Evolutionary conservation across 352 stramenopile genomes (phyloP).

Genomic region (Globisporangium echinulatum): DNA sequence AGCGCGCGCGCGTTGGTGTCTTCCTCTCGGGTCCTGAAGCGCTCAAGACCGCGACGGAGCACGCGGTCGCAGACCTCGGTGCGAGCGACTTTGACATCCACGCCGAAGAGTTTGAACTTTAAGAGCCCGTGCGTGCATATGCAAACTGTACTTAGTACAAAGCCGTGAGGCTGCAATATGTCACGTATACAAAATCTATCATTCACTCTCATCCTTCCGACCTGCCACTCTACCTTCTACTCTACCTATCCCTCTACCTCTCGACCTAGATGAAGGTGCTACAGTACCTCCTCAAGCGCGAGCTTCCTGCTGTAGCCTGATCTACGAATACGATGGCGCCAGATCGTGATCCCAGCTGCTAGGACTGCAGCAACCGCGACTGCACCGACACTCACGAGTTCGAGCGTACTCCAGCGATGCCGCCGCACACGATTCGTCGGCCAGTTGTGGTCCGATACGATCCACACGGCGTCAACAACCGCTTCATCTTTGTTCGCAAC

Average conservation of each 20-base stretch:
- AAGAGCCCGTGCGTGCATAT: not conserved
- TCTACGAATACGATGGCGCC: not conserved
- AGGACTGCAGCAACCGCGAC: not conserved
- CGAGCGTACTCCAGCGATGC: constrained; percentile 2
- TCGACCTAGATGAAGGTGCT: no score
- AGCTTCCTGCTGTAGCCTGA: constrained; percentile 1
- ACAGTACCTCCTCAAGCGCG: not conserved
- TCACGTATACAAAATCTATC: no score
- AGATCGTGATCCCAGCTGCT: not conserved
- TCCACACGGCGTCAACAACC: constrained; percentile 20
- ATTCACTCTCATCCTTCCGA: no score
- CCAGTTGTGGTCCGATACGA: constrained; percentile 46
- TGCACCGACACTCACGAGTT: not conserved
- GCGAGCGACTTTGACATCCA: constrained; percentile 19
- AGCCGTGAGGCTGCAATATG: no score
- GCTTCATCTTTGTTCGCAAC: constrained; percentile 19
- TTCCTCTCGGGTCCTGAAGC: constrained; percentile 35
- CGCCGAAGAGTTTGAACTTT: constrained; percentile 20
- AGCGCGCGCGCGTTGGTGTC: constrained; percentile 16
- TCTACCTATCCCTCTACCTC: not conserved
- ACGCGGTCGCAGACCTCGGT: constrained; percentile 8
- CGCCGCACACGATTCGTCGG: constrained; percentile 26
- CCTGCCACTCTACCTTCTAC: not conserved
- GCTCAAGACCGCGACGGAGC: constrained; percentile 19
- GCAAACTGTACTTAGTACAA: no score